Base-by-base conservation (phyloP, 352 stramenopile genomes). In the Pythium diclinum region DNA sequence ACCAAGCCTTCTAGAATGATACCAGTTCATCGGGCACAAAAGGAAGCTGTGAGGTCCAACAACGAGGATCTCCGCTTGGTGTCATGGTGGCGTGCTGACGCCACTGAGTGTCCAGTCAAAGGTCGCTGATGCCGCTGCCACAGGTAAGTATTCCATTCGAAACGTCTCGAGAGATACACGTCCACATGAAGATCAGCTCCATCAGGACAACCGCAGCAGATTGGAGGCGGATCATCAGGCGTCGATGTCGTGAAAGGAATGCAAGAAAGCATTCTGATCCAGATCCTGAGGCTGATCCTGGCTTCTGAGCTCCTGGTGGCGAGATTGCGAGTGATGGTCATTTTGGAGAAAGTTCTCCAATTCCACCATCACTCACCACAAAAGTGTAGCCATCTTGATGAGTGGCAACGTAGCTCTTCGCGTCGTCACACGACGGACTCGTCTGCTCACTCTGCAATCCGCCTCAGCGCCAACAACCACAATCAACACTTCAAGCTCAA, bases 361-460 rank as follows among this genome's bases (percentile, higher is more conserved):
- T 55, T 51, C 44, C 32, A 68, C 62, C 62, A 63, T 46, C 62
- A 68, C 55, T 63, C 62, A 68, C 62, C 17, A 19, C 19, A 3
- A 23, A 61, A 1, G 25, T 61, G 61, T 67, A 67, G 61, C 61
- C 61, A 67, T 67, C 19, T 67, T 48, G 38, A 25, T 10, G 9
- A 30, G 4, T 30, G 42, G 13, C n/a, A 17, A 25, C n/a, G 42
- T 21, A 51, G 44, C 44, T 51, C 44, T 19, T 51, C 8, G 17
- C 2, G 13, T 23, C 33, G 33, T 0, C 7, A 47, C 42, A 25
- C 17, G 8, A 16, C 1, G 5, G 44, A 51, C 44, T 28, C 25
- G 32, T 44, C 53, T 56, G 56, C 56, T 63, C 56, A 56, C 53
- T 63, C 56, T 57, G 21, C 47, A 51, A 64, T 58, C 58, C 11